Base-by-base conservation (phyloP, 129 eudicot genomes). In the Centrapalus pauciflorus region DNA sequence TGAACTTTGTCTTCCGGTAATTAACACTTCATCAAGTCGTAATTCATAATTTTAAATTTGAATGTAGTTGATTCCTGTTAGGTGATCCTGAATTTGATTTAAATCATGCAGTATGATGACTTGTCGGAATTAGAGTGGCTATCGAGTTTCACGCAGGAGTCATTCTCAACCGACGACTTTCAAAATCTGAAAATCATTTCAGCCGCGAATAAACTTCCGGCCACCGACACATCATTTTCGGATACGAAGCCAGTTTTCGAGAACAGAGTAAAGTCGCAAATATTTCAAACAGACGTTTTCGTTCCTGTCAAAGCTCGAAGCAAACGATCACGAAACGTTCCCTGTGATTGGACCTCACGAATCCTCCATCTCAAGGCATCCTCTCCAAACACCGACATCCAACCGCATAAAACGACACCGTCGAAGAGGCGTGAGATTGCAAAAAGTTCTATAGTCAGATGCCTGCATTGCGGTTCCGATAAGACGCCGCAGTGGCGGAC, bases 111-210 rank as follows among this genome's bases (percentile, higher is more conserved):
- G 96, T 84, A 84, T 23, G 95, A 93, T 67, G 93, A 93, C 35
- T 52, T 93, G 87, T 87, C 88, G 28, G 96, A 93, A 73, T 81
- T 89, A 2, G 99, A 93, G 80, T 93, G 99, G 99, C 95, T 93
- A 1, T 83, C 99, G 55, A 82, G 81, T 59, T 82, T 93, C 73
- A 90, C 81, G 61, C 90, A 93, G 48, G 99, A 93, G 43, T 86
- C 99, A 20, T 84, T 89, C 83, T 78, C 96, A 16, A 84, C 76
- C 73, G 96, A 72, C 67, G 90, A 85, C n/a, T 21, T 82, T 46
- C 89, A 81, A 37, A 83, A 76, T 70, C 64, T 75, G 50, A 87
- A 76, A 1, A 45, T 74, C 38, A 69, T 80, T 55, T 73, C 94
- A 52, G 23, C 77, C 65, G 58, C 48, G 9, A 70, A 63, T 13